A percentile compares a stretch with the other conserved stretches of the same genome.
phyloP scores from a whole-genome alignment of 1,139 yeast species.

The Maudiozyma humilis region DNA sequence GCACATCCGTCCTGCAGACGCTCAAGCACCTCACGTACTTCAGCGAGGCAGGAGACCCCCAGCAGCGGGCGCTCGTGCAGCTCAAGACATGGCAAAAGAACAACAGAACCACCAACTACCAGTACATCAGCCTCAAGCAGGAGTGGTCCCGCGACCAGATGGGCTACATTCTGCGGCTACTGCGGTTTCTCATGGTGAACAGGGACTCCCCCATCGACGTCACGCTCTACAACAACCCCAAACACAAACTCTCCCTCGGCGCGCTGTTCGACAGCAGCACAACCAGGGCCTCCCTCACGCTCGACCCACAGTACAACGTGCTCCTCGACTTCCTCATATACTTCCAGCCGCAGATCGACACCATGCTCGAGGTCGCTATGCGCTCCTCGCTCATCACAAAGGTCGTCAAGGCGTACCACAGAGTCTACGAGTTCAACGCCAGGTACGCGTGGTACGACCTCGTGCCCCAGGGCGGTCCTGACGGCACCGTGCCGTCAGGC shows the following conservation, averaged over 20 bases:
- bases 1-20: conserved; percentile 15
- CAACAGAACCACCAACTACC: background rate
- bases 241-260: conserved; percentile 1
- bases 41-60: background rate
- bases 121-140: conserved; percentile 2
- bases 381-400: background rate
- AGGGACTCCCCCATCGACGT: conserved; percentile 10
- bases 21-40: conserved; percentile 5
- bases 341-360: conserved; percentile 10
- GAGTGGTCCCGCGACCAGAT: conserved; percentile 9
- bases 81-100: conserved; percentile 3
- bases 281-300: conserved; percentile 11
- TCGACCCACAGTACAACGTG: conserved; percentile 20
- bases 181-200: conserved; percentile 16
- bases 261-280: conserved; percentile 13
- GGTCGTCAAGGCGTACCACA: conserved; percentile 2
- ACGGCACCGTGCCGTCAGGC: background rate
- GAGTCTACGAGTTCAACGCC: conserved; percentile 9
- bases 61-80: background rate
- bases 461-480: background rate
- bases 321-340: conserved; percentile 18
- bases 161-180: conserved; percentile 12
- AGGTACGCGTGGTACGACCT: conserved; percentile 8
- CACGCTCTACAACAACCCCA: conserved; percentile 1
- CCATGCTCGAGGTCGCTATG: conserved; percentile 8